phyloP scores from a whole-genome alignment of 768 basidiomycete species.

The Amyloporia xantha region DNA sequence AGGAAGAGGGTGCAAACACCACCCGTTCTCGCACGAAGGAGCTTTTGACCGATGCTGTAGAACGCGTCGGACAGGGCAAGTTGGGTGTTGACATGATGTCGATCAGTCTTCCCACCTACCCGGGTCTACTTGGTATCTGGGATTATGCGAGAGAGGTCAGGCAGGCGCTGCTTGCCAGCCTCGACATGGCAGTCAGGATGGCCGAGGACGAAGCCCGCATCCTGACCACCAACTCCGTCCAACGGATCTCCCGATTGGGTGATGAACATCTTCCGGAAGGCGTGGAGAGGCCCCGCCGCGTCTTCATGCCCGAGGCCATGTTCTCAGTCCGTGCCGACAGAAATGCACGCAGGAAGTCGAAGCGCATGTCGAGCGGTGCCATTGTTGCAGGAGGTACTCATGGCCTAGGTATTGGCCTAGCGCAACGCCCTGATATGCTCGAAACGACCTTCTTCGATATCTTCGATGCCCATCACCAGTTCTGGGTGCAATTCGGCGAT shows the following conservation, averaged over 20 bases:
- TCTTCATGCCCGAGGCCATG: slow-evolving; percentile 99
- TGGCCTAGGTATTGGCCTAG: slow-evolving; percentile 79
- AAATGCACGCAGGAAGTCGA: slow-evolving; percentile 30
- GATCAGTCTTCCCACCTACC: slow-evolving; percentile 68
- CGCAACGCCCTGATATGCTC: slow-evolving; percentile 67
- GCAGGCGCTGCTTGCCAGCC: slow-evolving; percentile 62
- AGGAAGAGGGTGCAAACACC: slow-evolving; percentile 62
- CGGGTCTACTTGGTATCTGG: slow-evolving; percentile 78
- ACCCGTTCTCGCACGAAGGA: slow-evolving; percentile 49
- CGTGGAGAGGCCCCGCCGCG: slow-evolving; percentile 72
- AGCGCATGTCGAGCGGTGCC: slow-evolving; percentile 33
- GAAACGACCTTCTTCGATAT: slow-evolving; percentile 80
- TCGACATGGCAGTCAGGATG: slow-evolving; percentile 72
- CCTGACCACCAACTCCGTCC: slow-evolving; percentile 58
- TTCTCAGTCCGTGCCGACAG: slow-evolving; percentile 53
- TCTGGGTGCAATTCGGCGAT: slow-evolving; percentile 66
- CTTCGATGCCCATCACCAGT: slow-evolving; percentile 78
- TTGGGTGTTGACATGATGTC: slow-evolving; percentile 46
- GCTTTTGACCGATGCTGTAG: slow-evolving; percentile 61
- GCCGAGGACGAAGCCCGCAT: slow-evolving; percentile 81
- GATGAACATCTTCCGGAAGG: slow-evolving; percentile 74
- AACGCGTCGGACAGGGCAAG: slow-evolving; percentile 69
- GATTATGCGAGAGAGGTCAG: slow-evolving; percentile 82
- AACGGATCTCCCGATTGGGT: slow-evolving; percentile 59
- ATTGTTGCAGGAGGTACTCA: slow-evolving; percentile 72